phyloP scores from a whole-genome alignment of 2,329 filamentous ascomycete genomes.

The Trichocomaceae sp. region DNA sequence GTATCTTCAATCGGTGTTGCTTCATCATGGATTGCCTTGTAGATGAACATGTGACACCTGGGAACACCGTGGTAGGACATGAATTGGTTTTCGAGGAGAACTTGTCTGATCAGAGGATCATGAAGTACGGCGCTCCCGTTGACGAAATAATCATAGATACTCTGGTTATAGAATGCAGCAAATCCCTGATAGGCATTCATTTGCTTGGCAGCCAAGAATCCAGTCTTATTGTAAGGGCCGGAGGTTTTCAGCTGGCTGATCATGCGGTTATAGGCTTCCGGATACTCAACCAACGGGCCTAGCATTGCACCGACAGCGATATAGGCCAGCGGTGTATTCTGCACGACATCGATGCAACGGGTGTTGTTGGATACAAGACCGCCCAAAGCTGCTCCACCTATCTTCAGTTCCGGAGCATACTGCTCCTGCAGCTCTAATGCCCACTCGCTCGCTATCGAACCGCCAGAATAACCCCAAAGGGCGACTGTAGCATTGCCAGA shows the following conservation, averaged over 20 bases:
- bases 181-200: not conserved
- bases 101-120: not conserved
- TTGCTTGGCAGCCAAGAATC: not conserved
- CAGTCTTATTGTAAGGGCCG: not conserved
- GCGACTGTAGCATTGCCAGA: slow-evolving; percentile 29
- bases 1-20: slow-evolving; percentile 39
- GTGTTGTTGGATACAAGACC: slow-evolving; percentile 41
- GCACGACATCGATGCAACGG: slow-evolving; percentile 30
- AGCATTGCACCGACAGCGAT: slow-evolving; percentile 28
- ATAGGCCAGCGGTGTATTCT: slow-evolving; percentile 28
- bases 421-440: slow-evolving; percentile 44
- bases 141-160: not conserved
- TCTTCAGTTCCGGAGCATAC: slow-evolving; percentile 46
- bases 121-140: not conserved
- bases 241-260: no score
- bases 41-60: slow-evolving; percentile 44
- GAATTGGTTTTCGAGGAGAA: not conserved
- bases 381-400: slow-evolving; percentile 46
- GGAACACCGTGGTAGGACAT: slow-evolving; percentile 24
- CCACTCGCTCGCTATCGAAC: slow-evolving; percentile 44
- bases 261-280: not conserved
- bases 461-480: slow-evolving; percentile 54
- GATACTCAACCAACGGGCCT: slow-evolving; percentile 23
- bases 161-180: not conserved
- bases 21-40: slow-evolving; percentile 46